phyloP scores from a whole-genome alignment of 257 asterid species.

The Scutellaria baicalensis region DNA sequence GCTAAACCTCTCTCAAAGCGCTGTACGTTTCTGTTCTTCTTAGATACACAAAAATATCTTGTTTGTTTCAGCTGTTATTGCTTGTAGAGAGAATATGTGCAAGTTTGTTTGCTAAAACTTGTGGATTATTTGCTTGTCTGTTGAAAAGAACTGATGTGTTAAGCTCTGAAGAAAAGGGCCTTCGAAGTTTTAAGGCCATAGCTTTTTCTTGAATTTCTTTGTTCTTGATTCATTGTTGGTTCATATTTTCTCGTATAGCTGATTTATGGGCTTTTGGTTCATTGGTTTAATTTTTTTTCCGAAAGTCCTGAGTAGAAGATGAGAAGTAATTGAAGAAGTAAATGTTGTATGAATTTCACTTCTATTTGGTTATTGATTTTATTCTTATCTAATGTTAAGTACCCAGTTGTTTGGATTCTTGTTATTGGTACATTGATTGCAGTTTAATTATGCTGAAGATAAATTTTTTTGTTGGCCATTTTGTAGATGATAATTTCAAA shows the following conservation, averaged over 20 bases:
- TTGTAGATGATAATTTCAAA: conserved; percentile 35
- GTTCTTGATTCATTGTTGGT: not conserved
- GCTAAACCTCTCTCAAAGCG: conserved; percentile 30
- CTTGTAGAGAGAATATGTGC: not conserved
- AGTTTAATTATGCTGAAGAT: not conserved
- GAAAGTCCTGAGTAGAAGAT: not conserved
- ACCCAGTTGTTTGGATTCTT: not conserved
- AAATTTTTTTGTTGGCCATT: not conserved
- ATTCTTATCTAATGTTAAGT: not conserved
- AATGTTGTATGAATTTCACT: not conserved
- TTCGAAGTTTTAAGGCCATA: not conserved
- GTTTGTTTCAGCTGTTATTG: not conserved
- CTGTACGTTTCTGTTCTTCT: conserved; percentile 26
- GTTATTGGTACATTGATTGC: not conserved
- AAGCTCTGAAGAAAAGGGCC: not conserved
- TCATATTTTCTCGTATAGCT: not conserved
- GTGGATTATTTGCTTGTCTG: not conserved
- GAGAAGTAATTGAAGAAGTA: not conserved
- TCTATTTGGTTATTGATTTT: not conserved
- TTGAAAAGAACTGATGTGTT: not conserved
- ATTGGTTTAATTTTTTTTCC: not conserved
- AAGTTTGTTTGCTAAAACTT: not conserved
- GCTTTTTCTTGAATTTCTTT: conserved; percentile 13
- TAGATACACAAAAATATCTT: not conserved
- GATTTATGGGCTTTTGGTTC: not conserved